Evolutionary conservation across 768 basidiomycete genomes (phyloP).

Genomic region (Phaffia australis): DNA sequence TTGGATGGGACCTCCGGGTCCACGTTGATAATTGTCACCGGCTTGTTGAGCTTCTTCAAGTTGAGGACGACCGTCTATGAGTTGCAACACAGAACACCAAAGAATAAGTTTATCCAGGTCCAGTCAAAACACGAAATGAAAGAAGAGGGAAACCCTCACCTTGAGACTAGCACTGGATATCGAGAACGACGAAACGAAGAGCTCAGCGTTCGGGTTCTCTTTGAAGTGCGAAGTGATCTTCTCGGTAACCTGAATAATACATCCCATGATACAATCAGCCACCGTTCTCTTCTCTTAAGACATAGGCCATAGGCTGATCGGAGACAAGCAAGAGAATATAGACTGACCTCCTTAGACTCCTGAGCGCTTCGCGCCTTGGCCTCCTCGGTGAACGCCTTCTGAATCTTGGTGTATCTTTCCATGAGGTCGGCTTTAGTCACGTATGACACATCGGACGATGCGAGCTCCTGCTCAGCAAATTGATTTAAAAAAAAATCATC

Average conservation of each 20-base stretch:
- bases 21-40: slow-evolving; percentile 76
- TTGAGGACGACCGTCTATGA: slow-evolving; percentile 48
- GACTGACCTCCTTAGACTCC: slow-evolving; percentile 61
- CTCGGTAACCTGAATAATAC: slow-evolving; percentile 52
- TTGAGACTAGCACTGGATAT: slow-evolving; percentile 74
- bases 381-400: slow-evolving; percentile 75
- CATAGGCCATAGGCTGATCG: background rate
- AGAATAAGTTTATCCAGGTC: background rate
- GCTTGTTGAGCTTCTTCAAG: slow-evolving; percentile 70
- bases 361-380: slow-evolving; percentile 68
- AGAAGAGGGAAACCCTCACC: slow-evolving; percentile 40
- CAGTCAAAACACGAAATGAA: background rate
- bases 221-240: slow-evolving; percentile 61
- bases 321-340: background rate
- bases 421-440: slow-evolving; percentile 68
- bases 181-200: slow-evolving; percentile 60
- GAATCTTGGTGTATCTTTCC: slow-evolving; percentile 57
- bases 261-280: background rate
- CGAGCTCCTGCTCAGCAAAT: slow-evolving; percentile 59
- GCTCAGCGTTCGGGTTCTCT: slow-evolving; percentile 57
- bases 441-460: slow-evolving; percentile 78
- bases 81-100: background rate
- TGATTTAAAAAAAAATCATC: slow-evolving; percentile 9
- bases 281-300: too few relatives aligned
- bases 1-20: slow-evolving; percentile 54